Evolutionary conservation across 208 protist species (phyloP).

Genomic region (Leishmania lainsoni): DNA sequence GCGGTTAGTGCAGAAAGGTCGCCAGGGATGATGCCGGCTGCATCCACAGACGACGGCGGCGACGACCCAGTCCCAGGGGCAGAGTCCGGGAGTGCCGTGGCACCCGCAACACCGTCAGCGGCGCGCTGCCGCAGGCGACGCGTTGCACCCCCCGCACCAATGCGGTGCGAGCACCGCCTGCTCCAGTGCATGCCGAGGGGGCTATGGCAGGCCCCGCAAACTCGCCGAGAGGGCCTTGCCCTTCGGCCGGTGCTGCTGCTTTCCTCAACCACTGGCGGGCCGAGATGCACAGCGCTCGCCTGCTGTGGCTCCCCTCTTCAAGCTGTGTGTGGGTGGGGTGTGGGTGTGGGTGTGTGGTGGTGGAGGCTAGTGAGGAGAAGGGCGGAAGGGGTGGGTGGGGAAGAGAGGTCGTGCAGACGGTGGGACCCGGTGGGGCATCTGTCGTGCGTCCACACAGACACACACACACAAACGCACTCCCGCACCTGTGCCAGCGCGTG

Average conservation of each 20-base stretch:
- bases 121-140: background rate
- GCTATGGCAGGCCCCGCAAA: background rate
- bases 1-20: constrained; percentile 18
- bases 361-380: background rate
- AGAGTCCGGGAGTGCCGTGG: background rate
- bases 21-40: constrained; percentile 7
- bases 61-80: background rate
- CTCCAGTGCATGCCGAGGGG: background rate
- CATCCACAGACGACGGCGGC: background rate
- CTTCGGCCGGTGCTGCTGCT: too few relatives aligned
- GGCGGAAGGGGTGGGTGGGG: background rate
- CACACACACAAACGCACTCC: too few relatives aligned
- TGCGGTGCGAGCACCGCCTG: background rate
- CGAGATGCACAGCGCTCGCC: background rate
- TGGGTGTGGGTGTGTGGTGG: too few relatives aligned
- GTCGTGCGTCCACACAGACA: background rate
- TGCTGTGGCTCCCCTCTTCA: background rate
- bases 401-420: background rate
- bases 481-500: background rate
- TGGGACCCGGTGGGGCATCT: background rate
- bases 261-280: background rate
- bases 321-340: background rate
- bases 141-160: background rate
- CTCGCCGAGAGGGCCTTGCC: background rate
- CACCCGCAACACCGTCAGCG: background rate